Evolutionary conservation across 164 flowering plant species (phyloP).

Genomic region (Platanus orientalis): DNA sequence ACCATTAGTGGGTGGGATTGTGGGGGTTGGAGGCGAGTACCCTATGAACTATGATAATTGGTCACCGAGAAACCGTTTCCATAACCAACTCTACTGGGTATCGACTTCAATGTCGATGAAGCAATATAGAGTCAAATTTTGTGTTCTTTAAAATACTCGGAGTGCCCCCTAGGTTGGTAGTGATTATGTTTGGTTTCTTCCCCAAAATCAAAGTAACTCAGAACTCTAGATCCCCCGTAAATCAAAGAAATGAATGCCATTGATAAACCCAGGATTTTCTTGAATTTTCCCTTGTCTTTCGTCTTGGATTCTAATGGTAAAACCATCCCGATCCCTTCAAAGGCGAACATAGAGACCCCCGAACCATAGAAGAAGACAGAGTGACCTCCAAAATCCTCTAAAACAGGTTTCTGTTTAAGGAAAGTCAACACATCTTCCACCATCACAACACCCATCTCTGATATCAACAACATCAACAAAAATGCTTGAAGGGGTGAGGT

Average conservation of each 20-base stretch:
- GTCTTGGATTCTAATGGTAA: slow-evolving; percentile 76
- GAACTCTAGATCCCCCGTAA: slow-evolving; percentile 61
- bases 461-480: slow-evolving; percentile 67
- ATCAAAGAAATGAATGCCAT: slow-evolving; percentile 59
- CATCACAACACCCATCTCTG: slow-evolving; percentile 48
- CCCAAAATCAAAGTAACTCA: slow-evolving; percentile 38
- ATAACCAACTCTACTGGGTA: too few relatives aligned
- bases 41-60: too few relatives aligned
- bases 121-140: too few relatives aligned
- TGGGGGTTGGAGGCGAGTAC: too few relatives aligned
- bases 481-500: slow-evolving; percentile 84
- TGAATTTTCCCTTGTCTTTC: slow-evolving; percentile 53
- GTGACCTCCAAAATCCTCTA: slow-evolving; percentile 55
- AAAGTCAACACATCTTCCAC: slow-evolving; percentile 53
- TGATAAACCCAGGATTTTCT: slow-evolving; percentile 42
- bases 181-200: slow-evolving; percentile 64
- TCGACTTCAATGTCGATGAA: too few relatives aligned
- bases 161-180: slow-evolving; percentile 72
- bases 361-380: slow-evolving; percentile 63
- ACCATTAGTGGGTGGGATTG: too few relatives aligned
- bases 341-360: slow-evolving; percentile 76
- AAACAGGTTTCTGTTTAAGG: slow-evolving; percentile 22
- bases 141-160: too few relatives aligned
- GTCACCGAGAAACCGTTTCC: too few relatives aligned
- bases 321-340: slow-evolving; percentile 87